Evolutionary conservation across 495 filamentous ascomycete genomes (phyloP), one percentile per base, ranked within the genome.

Genomic region (Daldinia loculata): DNA sequence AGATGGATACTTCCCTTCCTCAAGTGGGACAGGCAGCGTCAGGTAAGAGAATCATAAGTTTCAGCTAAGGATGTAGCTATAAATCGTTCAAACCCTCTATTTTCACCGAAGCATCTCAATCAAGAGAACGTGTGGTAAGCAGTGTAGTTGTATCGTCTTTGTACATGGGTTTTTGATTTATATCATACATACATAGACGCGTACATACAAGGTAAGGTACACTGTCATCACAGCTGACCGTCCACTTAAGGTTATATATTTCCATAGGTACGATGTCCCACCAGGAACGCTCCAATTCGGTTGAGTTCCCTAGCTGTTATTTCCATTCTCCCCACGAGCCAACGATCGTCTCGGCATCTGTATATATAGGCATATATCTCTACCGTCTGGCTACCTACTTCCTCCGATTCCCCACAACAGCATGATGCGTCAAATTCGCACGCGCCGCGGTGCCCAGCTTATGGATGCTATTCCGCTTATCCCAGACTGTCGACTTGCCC

Each of bases 401-500:
- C 55, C 48, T 66, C 65, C 67, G 73, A 56, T 34, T 62, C 14
- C 66, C 56, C 17, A 67, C 66, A 4, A 71, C 27, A 38, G 32
- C 57, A 6, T 27, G 30, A 22, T 79, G 67, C 11, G 76, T 81
- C 76, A 96, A 67, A 79, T 98, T 98, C 8, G 90, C 88, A 71
- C 94, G 85, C 14, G 88, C 84, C 5, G 85, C 83, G 55, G 93
- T 90, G 76, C 86, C 93, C 66, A 88, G 75, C 85, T 92, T 92
- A 78, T 98, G 93, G 27, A 94, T 76, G 57, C 81, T 79, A 62
- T 84, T 82, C 72, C 94, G 85, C 78, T 84, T 86, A 11, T 97
- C 94, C 95, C 95, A 99, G 26, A 91, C 92, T 22, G 76, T 66
- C 63, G 92, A 94, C 71, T 86, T 84, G 12, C 95, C 95, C 85